Evolutionary conservation across 768 basidiomycete genomes (phyloP), one percentile per base, ranked within the genome.

Genomic region (Russula olivacea): DNA sequence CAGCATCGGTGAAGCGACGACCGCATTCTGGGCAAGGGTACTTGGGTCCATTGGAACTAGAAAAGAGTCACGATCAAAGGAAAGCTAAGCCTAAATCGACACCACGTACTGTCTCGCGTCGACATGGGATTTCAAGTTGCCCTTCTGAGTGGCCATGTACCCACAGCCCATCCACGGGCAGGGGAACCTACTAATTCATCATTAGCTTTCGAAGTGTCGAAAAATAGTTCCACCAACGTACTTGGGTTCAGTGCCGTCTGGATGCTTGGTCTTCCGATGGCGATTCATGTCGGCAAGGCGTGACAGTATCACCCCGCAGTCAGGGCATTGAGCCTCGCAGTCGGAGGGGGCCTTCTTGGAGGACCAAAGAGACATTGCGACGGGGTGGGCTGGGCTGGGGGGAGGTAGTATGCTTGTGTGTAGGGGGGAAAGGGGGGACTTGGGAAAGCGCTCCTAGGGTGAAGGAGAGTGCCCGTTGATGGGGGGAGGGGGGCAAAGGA

Each of bases 11-110:
- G 17, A 51, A 47, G 9, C 3, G 19, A 4, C 11, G 12, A 9
- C 1, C 17, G 30, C 63, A 64, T 4, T 64, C 59, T 14, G 41
- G n/a, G 48, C 63, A 64, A 36, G 21, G 19, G 48, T 55, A 64
- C 15, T 25, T 38, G 10, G 7, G 53, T 10, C n/a, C 10, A 0
- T 19, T 9, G 9, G 54, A 55, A 15, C 63, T 64, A n/a, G 25
- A 17, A 43, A n/a, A 36, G 7, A 49, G 1, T 4, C 14, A 25
- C 34, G 17, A 50, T n/a, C 4, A 21, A 10, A 25, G 8, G 2
- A 23, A 50, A 43, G 3, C 4, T 3, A 41, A 41, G 2, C 11
- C 5, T 14, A 28, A 47, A 56, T 36, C 5, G 23, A 17, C 4
- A 38, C 32, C 28, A 64, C 63, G 48, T 48, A 64, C 63, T 64